Conservation (phyloP, 805 yeast genomes). For the Scheffersomyces amazonensis region DNA sequence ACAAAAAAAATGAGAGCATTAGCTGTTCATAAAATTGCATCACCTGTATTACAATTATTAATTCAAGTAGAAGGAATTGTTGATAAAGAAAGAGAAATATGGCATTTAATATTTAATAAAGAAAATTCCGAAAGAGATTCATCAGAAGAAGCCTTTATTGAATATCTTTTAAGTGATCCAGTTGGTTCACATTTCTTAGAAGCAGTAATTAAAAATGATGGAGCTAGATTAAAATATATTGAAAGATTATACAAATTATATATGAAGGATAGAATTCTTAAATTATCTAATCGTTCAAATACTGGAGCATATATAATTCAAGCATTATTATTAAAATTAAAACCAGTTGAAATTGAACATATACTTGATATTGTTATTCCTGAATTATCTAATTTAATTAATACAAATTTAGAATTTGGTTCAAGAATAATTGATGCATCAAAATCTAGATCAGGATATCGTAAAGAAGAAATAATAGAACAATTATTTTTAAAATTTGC, state of each 20-base stretch:
- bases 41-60: slow-evolving; percentile 81
- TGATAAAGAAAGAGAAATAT: slow-evolving; percentile 67
- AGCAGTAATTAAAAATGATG: slow-evolving; percentile 59
- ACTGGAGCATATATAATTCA: slow-evolving; percentile 81
- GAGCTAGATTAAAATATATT: slow-evolving; percentile 59
- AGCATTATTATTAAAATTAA: slow-evolving; percentile 62
- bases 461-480: slow-evolving; percentile 56
- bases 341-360: slow-evolving; percentile 57
- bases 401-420: slow-evolving; percentile 70
- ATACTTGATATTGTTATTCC: slow-evolving; percentile 68
- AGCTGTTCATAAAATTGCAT: slow-evolving; percentile 76
- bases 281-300: slow-evolving; percentile 76
- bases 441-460: slow-evolving; percentile 51
- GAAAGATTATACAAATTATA: slow-evolving; percentile 68
- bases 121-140: slow-evolving; percentile 50
- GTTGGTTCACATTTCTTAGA: slow-evolving; percentile 95
- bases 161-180: slow-evolving; percentile 76
- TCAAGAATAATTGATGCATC: slow-evolving; percentile 67
- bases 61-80: slow-evolving; percentile 79
- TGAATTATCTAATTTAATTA: slow-evolving; percentile 56
- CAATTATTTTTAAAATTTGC: slow-evolving; percentile 40
- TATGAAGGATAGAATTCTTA: slow-evolving; percentile 70
- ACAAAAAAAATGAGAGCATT: slow-evolving; percentile 56
- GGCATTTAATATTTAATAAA: slow-evolving; percentile 59
- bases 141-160: slow-evolving; percentile 77